Evolutionary conservation across 768 basidiomycete genomes (phyloP).

Genomic region (Rhodotorula babjevae): DNA sequence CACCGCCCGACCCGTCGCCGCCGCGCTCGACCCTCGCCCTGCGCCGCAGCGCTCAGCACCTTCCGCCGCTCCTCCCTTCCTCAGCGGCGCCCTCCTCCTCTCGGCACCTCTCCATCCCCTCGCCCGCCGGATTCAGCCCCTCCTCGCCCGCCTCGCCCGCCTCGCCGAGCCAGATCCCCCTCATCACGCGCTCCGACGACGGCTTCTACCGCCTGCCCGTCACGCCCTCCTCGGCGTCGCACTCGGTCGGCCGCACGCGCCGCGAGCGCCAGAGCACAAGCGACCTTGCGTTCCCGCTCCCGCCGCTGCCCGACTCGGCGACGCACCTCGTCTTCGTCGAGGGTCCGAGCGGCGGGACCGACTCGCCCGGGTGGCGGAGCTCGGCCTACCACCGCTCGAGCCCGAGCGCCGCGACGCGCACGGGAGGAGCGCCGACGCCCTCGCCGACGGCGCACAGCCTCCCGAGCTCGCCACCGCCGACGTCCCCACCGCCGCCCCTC

Average conservation of each 20-base stretch:
- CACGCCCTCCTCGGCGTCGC: not conserved
- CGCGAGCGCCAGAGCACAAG: no score
- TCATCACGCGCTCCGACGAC: not conserved
- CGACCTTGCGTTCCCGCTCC: not conserved
- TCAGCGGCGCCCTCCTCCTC: not conserved
- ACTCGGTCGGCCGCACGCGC: not conserved
- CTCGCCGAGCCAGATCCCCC: not conserved
- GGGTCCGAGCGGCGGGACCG: not conserved
- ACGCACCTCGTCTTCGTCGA: not conserved
- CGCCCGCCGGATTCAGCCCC: not conserved
- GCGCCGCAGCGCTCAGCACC: not conserved
- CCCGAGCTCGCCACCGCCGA: not conserved
- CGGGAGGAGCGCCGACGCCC: no score
- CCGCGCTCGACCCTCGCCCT: not conserved
- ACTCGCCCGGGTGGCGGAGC: no score
- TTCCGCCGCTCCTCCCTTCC: not conserved
- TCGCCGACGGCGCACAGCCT: not conserved
- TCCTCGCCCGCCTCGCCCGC: not conserved
- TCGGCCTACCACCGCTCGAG: not conserved
- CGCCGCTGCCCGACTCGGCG: not conserved
- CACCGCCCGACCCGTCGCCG: not conserved
- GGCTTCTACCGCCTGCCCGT: conserved; percentile 7
- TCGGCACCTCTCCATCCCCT: not conserved
- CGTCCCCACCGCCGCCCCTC: not conserved
- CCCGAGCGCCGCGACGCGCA: no score